These are phyloP conservation scores for Glycine tomentella DNA, from an alignment of 306 rosid species.

Conservation along the genomic window DNA sequence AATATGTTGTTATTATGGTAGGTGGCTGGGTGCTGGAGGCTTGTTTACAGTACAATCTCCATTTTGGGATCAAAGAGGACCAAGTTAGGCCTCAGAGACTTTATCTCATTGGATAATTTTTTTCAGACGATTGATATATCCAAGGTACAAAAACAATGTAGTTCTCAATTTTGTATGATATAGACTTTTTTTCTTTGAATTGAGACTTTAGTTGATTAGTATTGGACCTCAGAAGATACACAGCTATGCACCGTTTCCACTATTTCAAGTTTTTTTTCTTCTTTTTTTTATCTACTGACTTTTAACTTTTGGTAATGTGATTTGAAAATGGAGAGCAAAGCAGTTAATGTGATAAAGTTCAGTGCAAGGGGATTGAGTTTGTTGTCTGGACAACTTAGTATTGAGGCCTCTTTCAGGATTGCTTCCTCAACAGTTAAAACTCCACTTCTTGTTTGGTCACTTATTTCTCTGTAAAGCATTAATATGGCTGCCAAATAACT, in stretches of 20 bases:
- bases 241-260: conserved; percentile 1
- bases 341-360: conserved; percentile 82
- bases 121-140: conserved; percentile 68
- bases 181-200: not conserved
- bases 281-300: conserved; percentile 33
- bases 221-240: not conserved
- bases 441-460: conserved; percentile 33
- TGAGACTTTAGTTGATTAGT: not conserved
- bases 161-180: conserved; percentile 13
- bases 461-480: conserved; percentile 27
- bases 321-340: conserved; percentile 78
- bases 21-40: conserved; percentile 84
- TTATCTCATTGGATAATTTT: conserved; percentile 83
- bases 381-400: conserved; percentile 71
- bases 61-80: conserved; percentile 86
- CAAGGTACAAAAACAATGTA: conserved; percentile 59
- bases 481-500: conserved; percentile 21
- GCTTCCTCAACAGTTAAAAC: conserved; percentile 76
- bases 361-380: conserved; percentile 70
- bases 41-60: conserved; percentile 79
- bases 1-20: conserved; percentile 41
- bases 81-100: conserved; percentile 85
- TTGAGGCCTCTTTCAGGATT: conserved; percentile 81
- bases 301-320: conserved; percentile 41
- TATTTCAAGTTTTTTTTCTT: not conserved